Conservation (phyloP, 768 basidiomycete genomes). For the Hortiboletus flavorubellus region DNA sequence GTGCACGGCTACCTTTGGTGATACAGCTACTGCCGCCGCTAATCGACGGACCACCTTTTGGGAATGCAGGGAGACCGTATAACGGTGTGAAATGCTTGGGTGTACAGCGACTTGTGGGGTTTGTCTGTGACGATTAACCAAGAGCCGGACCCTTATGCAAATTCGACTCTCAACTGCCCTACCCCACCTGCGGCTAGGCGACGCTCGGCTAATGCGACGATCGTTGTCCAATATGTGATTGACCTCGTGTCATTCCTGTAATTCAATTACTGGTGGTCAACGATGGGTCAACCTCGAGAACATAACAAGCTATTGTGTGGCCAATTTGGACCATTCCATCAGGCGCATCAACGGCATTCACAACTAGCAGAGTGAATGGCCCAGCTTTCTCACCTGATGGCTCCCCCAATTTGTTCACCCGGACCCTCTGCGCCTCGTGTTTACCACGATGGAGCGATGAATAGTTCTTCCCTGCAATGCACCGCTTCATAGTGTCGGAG, state of each 20-base stretch:
- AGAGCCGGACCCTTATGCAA: constrained; percentile 16
- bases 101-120: constrained; percentile 10
- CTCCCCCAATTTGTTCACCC: constrained; percentile 12
- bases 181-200: constrained; percentile 15
- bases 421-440: constrained; percentile 28
- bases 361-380: constrained; percentile 12
- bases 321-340: constrained; percentile 2
- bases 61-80: constrained; percentile 1
- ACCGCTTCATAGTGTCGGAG: constrained; percentile 28
- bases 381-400: constrained; percentile 1
- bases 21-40: constrained; percentile 1
- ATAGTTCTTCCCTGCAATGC: constrained; percentile 23
- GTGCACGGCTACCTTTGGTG: constrained; percentile 15
- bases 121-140: background rate
- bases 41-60: background rate
- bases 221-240: constrained; percentile 12
- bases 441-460: constrained; percentile 30
- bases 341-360: constrained; percentile 7
- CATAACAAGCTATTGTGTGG: background rate
- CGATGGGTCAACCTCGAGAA: background rate
- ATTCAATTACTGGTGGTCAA: constrained; percentile 11
- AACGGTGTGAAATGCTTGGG: constrained; percentile 10
- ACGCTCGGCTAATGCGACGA: constrained; percentile 17
- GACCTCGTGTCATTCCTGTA: constrained; percentile 22
- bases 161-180: background rate